These are phyloP conservation scores for Pseudocohnilembus persalinus DNA, from an alignment of 169 alveolate species.

Conservation along the genomic window DNA sequence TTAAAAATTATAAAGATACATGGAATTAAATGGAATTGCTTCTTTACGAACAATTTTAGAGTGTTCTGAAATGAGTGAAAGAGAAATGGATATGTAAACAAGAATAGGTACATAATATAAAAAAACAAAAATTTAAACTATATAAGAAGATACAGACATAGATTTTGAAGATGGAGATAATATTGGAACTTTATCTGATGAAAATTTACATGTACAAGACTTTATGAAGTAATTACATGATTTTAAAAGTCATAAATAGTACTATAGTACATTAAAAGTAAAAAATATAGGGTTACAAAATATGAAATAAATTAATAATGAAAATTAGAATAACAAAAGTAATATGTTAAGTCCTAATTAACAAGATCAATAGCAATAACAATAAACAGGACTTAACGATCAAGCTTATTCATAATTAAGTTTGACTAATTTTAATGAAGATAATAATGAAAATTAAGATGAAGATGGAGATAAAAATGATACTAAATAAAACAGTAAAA, in stretches of 20 bases:
- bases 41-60: constrained; percentile 16
- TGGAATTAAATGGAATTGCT: neutral
- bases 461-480: too few relatives aligned
- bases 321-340: too few relatives aligned
- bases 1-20: constrained; percentile 3
- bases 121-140: too few relatives aligned
- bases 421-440: too few relatives aligned
- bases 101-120: neutral
- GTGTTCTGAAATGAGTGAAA: constrained; percentile 18
- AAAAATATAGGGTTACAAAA: neutral
- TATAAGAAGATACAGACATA: neutral
- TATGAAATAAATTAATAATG: too few relatives aligned
- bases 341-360: too few relatives aligned
- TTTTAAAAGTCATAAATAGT: neutral
- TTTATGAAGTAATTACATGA: neutral
- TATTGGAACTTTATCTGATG: neutral
- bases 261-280: too few relatives aligned
- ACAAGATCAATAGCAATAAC: too few relatives aligned
- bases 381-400: too few relatives aligned
- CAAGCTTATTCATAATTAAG: too few relatives aligned
- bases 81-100: neutral
- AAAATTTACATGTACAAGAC: neutral
- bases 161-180: neutral
- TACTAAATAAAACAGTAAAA: too few relatives aligned
- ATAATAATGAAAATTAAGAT: too few relatives aligned